Evolutionary conservation across 2,329 filamentous ascomycete genomes (phyloP).

Genomic region (Alternaria arbusti): DNA sequence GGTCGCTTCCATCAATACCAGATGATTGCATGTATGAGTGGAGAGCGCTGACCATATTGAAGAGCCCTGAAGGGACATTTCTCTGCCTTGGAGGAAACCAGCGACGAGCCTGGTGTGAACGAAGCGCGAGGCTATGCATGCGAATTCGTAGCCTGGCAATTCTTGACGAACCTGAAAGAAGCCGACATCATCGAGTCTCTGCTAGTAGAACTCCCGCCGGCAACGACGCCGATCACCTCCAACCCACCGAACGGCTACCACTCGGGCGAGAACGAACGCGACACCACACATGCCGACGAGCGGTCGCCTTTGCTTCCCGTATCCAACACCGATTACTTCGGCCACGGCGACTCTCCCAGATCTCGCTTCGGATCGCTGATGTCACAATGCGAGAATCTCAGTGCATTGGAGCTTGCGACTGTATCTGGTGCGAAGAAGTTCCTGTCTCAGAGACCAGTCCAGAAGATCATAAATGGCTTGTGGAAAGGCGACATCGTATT

Average conservation of each 20-base stretch:
- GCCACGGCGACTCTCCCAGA: constrained; percentile 35
- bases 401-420: constrained; percentile 85
- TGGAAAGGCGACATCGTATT: constrained; percentile 85
- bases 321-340: constrained; percentile 32
- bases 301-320: constrained; percentile 34
- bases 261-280: constrained; percentile 18
- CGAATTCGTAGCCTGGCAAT: constrained; percentile 82
- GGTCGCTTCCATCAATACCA: not conserved
- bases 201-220: constrained; percentile 70
- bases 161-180: constrained; percentile 73
- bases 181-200: constrained; percentile 76
- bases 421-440: constrained; percentile 85
- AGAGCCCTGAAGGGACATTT: constrained; percentile 81
- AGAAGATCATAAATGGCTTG: constrained; percentile 82
- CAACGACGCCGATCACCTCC: constrained; percentile 18
- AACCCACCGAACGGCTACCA: constrained; percentile 12
- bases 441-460: constrained; percentile 78
- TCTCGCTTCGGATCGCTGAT: constrained; percentile 67
- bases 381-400: constrained; percentile 76
- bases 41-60: constrained; percentile 18
- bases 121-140: constrained; percentile 75
- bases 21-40: not conserved
- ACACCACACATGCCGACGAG: constrained; percentile 22
- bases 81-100: constrained; percentile 62
- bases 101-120: constrained; percentile 68